Conservation (phyloP, 352 stramenopile species). For the Globisporangium nunn region DNA sequence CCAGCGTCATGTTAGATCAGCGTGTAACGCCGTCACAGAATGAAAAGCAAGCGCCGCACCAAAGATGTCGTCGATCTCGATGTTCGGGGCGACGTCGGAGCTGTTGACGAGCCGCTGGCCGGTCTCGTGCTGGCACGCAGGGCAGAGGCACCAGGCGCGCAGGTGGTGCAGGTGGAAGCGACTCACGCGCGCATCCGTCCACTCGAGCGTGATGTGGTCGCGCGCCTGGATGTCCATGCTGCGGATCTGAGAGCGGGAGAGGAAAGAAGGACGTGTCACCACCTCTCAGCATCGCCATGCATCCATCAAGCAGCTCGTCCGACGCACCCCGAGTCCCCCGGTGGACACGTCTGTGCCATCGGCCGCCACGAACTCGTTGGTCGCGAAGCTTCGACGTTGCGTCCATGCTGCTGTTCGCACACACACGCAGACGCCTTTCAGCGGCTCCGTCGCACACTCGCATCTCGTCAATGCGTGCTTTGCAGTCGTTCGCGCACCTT, state of each 20-base stretch:
- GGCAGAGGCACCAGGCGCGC: slow-evolving; percentile 69
- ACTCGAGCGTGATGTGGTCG: slow-evolving; percentile 73
- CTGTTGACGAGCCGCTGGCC: slow-evolving; percentile 79
- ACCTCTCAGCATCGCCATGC: not conserved
- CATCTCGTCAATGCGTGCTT: not conserved
- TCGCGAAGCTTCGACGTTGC: slow-evolving; percentile 15
- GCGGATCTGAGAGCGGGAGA: slow-evolving; percentile 26
- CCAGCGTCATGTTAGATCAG: not conserved
- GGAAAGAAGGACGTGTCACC: not conserved
- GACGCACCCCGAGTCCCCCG: slow-evolving; percentile 7
- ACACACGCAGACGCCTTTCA: not conserved
- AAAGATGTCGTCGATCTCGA: slow-evolving; percentile 72
- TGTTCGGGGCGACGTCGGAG: slow-evolving; percentile 40
- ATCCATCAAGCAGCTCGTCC: not conserved
- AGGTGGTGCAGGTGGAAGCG: slow-evolving; percentile 74
- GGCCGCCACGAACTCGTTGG: slow-evolving; percentile 18
- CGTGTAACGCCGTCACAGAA: not conserved
- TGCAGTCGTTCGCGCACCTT: not conserved
- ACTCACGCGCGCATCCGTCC: slow-evolving; percentile 60
- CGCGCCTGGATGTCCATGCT: slow-evolving; percentile 63
- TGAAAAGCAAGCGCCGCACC: slow-evolving; percentile 22
- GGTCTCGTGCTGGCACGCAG: slow-evolving; percentile 62
- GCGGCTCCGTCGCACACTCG: not conserved
- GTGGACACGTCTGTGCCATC: not conserved
- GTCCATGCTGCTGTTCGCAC: not conserved